phyloP scores from a whole-genome alignment of 805 yeast species.

The Nakazawaea populi region DNA sequence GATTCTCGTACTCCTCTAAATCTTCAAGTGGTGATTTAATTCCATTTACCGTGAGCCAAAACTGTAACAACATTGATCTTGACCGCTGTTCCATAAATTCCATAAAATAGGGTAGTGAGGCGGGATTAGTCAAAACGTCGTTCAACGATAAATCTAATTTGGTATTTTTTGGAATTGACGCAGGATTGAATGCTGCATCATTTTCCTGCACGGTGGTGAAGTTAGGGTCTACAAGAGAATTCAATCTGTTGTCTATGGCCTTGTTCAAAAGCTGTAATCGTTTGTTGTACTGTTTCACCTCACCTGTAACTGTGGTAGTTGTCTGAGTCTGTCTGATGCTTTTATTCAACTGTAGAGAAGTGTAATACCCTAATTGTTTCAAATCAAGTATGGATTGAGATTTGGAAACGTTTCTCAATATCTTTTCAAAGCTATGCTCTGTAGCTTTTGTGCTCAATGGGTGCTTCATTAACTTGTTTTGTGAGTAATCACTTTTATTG shows the following conservation, averaged over 20 bases:
- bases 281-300: slow-evolving; percentile 14
- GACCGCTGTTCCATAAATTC: slow-evolving; percentile 50
- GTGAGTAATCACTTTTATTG: background rate
- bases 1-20: slow-evolving; percentile 18
- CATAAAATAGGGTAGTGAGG: slow-evolving; percentile 42
- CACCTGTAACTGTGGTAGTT: slow-evolving; percentile 13
- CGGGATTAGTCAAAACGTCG: slow-evolving; percentile 43
- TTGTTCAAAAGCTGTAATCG: slow-evolving; percentile 16
- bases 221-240: slow-evolving; percentile 5
- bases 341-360: slow-evolving; percentile 41
- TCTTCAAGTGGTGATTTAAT: slow-evolving; percentile 72
- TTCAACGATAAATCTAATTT: slow-evolving; percentile 25
- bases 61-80: slow-evolving; percentile 43
- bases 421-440: slow-evolving; percentile 32
- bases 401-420: slow-evolving; percentile 27
- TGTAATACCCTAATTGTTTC: slow-evolving; percentile 40
- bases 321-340: slow-evolving; percentile 26
- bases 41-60: slow-evolving; percentile 62
- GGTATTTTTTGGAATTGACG: slow-evolving; percentile 2
- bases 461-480: slow-evolving; percentile 22
- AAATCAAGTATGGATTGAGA: slow-evolving; percentile 35
- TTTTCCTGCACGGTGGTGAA: background rate
- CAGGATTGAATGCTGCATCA: background rate
- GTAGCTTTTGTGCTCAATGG: slow-evolving; percentile 34
- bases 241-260: slow-evolving; percentile 16